A percentile compares a stretch with the other conserved stretches of the same genome.
These are phyloP conservation scores for Triticum urartu DNA, from an alignment of 176 grass and related monocot genomes.

Conservation along the genomic window DNA sequence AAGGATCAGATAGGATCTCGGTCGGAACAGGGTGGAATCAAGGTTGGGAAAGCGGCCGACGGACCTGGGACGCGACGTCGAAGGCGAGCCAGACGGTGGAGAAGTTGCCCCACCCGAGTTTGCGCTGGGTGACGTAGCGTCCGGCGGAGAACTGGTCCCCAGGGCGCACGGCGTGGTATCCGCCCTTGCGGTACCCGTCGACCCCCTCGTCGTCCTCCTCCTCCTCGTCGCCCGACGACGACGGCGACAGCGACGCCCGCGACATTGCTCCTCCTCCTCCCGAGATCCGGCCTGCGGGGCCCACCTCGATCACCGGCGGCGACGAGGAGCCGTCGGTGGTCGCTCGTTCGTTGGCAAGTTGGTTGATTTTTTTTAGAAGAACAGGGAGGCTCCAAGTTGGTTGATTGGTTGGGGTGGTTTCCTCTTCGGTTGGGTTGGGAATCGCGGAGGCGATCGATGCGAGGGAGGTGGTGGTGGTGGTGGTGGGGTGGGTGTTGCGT, in stretches of 20 bases:
- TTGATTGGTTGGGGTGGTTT: not conserved
- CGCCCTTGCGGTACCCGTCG: constrained; percentile 92
- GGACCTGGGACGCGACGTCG: constrained; percentile 66
- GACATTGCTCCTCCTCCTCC: constrained; percentile 40
- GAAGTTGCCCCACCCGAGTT: constrained; percentile 97
- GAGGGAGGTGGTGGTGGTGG: not conserved
- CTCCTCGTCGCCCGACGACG: constrained; percentile 63
- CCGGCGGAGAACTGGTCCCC: constrained; percentile 78
- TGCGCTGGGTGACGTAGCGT: constrained; percentile 84
- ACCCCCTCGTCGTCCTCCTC: constrained; percentile 97
- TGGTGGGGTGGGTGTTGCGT: constrained; percentile 36
- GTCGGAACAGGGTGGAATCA: not conserved
- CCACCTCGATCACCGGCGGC: constrained; percentile 33
- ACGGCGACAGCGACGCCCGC: constrained; percentile 59
- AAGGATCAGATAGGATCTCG: constrained; percentile 9
- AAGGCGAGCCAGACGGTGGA: constrained; percentile 97
- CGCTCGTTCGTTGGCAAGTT: not conserved
- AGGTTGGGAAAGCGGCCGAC: not conserved
- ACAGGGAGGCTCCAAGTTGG: not conserved
- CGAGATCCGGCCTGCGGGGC: not conserved
- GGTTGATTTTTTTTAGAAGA: not conserved
- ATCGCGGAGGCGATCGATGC: constrained; percentile 23
- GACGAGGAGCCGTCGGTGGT: constrained; percentile 5
- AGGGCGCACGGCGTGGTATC: constrained; percentile 81
- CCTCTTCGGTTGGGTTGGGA: constrained; percentile 11